Evolutionary conservation across 805 yeast genomes (phyloP).

Genomic region (Peterozyma toletana): DNA sequence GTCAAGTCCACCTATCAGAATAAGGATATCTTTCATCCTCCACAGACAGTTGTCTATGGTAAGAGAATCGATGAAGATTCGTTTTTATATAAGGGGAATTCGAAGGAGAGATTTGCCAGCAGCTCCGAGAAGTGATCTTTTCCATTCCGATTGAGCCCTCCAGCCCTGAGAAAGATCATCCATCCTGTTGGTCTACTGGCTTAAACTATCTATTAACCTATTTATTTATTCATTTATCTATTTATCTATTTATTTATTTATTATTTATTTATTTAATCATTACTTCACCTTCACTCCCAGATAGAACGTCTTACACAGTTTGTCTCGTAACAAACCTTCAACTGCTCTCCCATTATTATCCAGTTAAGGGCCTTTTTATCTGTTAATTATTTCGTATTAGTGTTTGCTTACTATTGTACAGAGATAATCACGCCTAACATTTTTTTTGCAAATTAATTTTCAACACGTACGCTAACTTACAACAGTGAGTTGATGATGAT

Average conservation of each 20-base stretch:
- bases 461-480: not conserved
- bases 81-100: conserved; percentile 20
- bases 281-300: too few species aligned
- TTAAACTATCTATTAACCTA: too few species aligned
- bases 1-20: conserved; percentile 33
- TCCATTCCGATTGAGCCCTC: too few species aligned
- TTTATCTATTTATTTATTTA: conserved; percentile 1
- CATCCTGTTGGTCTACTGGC: too few species aligned
- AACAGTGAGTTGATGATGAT: too few species aligned
- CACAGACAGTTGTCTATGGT: conserved; percentile 26
- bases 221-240: conserved; percentile 3
- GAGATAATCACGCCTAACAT: too few species aligned
- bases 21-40: conserved; percentile 26
- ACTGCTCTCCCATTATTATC: too few species aligned
- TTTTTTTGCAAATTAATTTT: too few species aligned
- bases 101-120: conserved; percentile 19
- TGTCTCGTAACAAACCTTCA: not conserved
- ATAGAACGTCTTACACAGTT: too few species aligned
- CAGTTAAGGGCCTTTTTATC: too few species aligned
- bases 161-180: not conserved
- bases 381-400: conserved; percentile 1
- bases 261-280: conserved; percentile 3
- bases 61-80: conserved; percentile 25
- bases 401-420: not conserved
- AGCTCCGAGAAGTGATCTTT: not conserved